phyloP scores from a whole-genome alignment of 495 filamentous ascomycete species.

The Talaromyces borbonicus region DNA sequence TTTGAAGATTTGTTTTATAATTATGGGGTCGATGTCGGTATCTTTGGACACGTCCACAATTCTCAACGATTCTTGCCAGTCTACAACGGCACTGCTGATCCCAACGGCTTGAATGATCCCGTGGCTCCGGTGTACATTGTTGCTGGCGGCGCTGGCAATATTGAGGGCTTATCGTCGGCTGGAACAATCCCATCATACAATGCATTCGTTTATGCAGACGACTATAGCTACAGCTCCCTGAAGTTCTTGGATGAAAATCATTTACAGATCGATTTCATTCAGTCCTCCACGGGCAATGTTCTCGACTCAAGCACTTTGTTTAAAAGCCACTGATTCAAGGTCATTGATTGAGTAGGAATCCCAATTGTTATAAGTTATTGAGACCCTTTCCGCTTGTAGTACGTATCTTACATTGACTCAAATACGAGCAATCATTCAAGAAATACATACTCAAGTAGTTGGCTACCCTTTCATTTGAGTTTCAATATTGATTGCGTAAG shows the following conservation, averaged over 20 bases:
- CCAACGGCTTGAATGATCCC: slow-evolving; percentile 41
- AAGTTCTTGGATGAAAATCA: slow-evolving; percentile 23
- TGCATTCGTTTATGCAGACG: slow-evolving; percentile 46
- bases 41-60: slow-evolving; percentile 55
- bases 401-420: too few relatives aligned
- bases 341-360: too few relatives aligned
- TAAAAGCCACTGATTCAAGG: slow-evolving; percentile 32
- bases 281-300: slow-evolving; percentile 37
- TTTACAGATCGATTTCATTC: slow-evolving; percentile 34
- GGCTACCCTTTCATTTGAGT: too few relatives aligned
- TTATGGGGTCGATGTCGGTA: slow-evolving; percentile 51
- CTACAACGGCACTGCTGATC: slow-evolving; percentile 30
- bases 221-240: slow-evolving; percentile 40
- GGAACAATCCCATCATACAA: slow-evolving; percentile 34
- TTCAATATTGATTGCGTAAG: too few relatives aligned
- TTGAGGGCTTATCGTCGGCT: slow-evolving; percentile 31
- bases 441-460: too few relatives aligned
- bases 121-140: slow-evolving; percentile 48
- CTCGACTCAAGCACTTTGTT: slow-evolving; percentile 42
- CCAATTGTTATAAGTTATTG: too few relatives aligned
- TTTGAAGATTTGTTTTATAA: slow-evolving; percentile 50
- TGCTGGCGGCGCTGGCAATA: slow-evolving; percentile 38
- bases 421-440: too few relatives aligned
- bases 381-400: too few relatives aligned
- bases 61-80: slow-evolving; percentile 39